Evolutionary conservation across 1,284 basidiomycete genomes (phyloP).

Genomic region (Moniliella sp.): DNA sequence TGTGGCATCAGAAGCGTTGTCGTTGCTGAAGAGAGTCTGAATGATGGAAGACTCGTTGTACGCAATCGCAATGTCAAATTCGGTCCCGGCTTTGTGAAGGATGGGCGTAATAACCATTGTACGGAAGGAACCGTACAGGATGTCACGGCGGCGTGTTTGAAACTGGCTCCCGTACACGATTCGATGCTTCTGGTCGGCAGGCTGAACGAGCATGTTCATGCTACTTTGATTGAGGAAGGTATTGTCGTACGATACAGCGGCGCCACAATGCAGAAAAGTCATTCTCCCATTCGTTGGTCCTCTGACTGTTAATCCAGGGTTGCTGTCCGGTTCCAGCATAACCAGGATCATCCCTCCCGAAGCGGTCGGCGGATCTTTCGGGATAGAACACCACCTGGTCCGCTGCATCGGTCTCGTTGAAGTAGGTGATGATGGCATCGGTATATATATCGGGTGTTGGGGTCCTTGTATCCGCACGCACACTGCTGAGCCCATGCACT

Average conservation of each 20-base stretch:
- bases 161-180: slow-evolving; percentile 18
- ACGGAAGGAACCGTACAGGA: slow-evolving; percentile 21
- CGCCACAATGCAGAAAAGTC: slow-evolving; percentile 15
- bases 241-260: slow-evolving; percentile 13
- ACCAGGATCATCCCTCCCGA: slow-evolving; percentile 4
- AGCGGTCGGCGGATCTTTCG: slow-evolving; percentile 8
- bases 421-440: slow-evolving; percentile 20
- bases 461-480: no score
- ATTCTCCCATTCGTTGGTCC: slow-evolving; percentile 15
- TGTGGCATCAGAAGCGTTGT: slow-evolving; percentile 8
- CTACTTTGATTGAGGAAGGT: slow-evolving; percentile 4
- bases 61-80: slow-evolving; percentile 1
- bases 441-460: no score
- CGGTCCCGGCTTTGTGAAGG: slow-evolving; percentile 4
- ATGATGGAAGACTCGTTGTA: slow-evolving; percentile 4
- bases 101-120: slow-evolving; percentile 10
- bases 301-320: slow-evolving; percentile 11
- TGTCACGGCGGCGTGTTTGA: slow-evolving; percentile 16
- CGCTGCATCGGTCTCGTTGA: slow-evolving; percentile 13
- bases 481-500: no score
- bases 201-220: slow-evolving; percentile 9
- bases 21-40: slow-evolving; percentile 6
- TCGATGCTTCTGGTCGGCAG: slow-evolving; percentile 7
- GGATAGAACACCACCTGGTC: slow-evolving; percentile 11
- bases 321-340: slow-evolving; percentile 2